phyloP scores from a whole-genome alignment of 495 filamentous ascomycete species.

The Penicillium soppii region DNA sequence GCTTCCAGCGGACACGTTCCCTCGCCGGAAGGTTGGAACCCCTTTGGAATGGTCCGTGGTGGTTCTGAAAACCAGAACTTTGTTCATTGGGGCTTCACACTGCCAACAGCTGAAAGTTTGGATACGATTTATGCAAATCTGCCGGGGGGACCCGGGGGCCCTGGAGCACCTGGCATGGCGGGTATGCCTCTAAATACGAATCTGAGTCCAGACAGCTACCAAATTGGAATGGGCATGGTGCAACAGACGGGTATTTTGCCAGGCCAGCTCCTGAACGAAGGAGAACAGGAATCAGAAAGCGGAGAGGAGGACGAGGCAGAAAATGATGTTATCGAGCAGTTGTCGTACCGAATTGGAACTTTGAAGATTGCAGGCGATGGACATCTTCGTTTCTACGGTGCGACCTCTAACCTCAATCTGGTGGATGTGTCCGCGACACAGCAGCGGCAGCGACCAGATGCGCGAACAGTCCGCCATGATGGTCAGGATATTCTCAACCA shows the following conservation, averaged over 20 bases:
- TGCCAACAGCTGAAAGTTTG: conserved; percentile 44
- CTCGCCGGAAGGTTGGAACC: conserved; percentile 21
- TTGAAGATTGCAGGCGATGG: conserved; percentile 50
- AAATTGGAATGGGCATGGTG: conserved; percentile 33
- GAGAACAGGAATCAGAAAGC: conserved; percentile 38
- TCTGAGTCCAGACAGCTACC: conserved; percentile 31
- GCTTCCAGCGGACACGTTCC: conserved; percentile 14
- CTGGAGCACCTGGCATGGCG: not conserved
- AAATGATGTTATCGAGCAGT: conserved; percentile 45
- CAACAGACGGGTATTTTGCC: conserved; percentile 33
- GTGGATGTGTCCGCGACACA: conserved; percentile 46
- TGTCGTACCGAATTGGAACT: conserved; percentile 47
- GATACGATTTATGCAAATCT: conserved; percentile 42
- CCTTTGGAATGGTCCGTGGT: conserved; percentile 24
- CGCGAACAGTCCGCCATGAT: conserved; percentile 46
- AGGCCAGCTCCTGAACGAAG: conserved; percentile 19
- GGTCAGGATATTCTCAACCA: conserved; percentile 47
- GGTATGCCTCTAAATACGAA: conserved; percentile 23
- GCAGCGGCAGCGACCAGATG: conserved; percentile 51
- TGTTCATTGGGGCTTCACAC: conserved; percentile 39
- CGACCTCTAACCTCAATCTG: conserved; percentile 49
- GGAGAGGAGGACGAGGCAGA: conserved; percentile 47
- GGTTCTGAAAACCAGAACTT: conserved; percentile 26
- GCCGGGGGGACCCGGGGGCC: conserved; percentile 9
- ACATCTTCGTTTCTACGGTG: conserved; percentile 48